These are phyloP conservation scores for Lagerstroemia speciosa DNA, from an alignment of 345 rosid species.

Conservation along the genomic window DNA sequence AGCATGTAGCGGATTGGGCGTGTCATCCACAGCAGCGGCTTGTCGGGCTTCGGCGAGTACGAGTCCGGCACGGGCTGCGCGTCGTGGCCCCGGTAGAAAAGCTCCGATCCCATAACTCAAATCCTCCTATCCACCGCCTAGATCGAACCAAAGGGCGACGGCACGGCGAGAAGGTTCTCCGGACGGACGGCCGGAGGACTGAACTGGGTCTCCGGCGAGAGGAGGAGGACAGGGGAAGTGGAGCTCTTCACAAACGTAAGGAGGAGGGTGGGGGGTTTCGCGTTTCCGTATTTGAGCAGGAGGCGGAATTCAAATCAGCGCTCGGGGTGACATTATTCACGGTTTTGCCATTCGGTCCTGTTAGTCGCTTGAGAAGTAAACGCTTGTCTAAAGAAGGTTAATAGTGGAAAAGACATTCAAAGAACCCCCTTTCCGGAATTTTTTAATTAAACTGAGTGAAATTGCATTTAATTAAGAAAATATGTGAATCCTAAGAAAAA, in stretches of 20 bases:
- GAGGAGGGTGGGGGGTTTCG: not conserved
- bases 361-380: slow-evolving; percentile 15
- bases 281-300: not conserved
- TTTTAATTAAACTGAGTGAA: no score
- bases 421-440: no score
- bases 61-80: slow-evolving; percentile 35
- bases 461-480: no score
- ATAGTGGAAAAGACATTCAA: not conserved
- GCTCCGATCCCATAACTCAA: slow-evolving; percentile 41
- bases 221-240: not conserved
- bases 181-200: not conserved
- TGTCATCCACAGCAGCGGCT: slow-evolving; percentile 55
- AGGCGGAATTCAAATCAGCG: slow-evolving; percentile 6
- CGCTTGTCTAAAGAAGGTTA: not conserved
- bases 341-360: slow-evolving; percentile 9
- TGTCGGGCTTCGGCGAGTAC: slow-evolving; percentile 61
- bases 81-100: slow-evolving; percentile 75
- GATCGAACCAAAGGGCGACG: not conserved
- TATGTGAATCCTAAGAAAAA: not conserved
- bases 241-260: not conserved
- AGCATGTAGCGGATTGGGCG: slow-evolving; percentile 73
- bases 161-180: not conserved
- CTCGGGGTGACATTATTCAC: slow-evolving; percentile 10
- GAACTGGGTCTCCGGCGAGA: slow-evolving; percentile 1
- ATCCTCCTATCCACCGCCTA: not conserved